These are phyloP conservation scores for Lophiostoma macrostomum DNA, from an alignment of 495 filamentous ascomycete species.

Conservation along the genomic window DNA sequence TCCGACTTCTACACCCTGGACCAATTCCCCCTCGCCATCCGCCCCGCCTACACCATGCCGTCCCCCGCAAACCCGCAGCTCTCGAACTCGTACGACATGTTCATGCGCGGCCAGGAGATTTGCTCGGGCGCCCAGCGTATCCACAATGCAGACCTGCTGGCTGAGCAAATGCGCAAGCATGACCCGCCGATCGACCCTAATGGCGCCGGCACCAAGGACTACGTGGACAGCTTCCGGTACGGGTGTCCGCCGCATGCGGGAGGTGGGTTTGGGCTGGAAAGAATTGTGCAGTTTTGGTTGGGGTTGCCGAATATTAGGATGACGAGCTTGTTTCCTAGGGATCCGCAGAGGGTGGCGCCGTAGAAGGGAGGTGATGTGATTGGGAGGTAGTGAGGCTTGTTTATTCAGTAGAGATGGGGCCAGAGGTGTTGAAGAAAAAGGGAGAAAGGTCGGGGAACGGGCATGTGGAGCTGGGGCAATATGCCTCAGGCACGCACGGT, in stretches of 20 bases:
- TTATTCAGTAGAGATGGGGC: background rate
- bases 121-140: slow-evolving; percentile 85
- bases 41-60: slow-evolving; percentile 89
- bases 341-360: slow-evolving; percentile 76
- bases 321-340: slow-evolving; percentile 75
- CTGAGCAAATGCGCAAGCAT: slow-evolving; percentile 65
- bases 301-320: slow-evolving; percentile 78
- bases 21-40: slow-evolving; percentile 80
- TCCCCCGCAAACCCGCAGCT: slow-evolving; percentile 59
- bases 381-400: background rate
- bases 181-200: slow-evolving; percentile 63
- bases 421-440: background rate
- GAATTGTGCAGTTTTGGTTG: slow-evolving; percentile 85
- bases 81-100: slow-evolving; percentile 88
- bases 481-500: too few relatives aligned
- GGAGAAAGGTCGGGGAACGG: background rate
- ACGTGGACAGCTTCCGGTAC: slow-evolving; percentile 74
- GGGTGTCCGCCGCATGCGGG: slow-evolving; percentile 81
- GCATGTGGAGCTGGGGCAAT: background rate
- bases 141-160: slow-evolving; percentile 66
- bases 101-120: slow-evolving; percentile 91
- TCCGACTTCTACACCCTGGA: slow-evolving; percentile 92
- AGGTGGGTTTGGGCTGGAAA: slow-evolving; percentile 82
- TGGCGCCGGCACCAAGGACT: slow-evolving; percentile 75
- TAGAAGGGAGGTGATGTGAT: slow-evolving; percentile 37